phyloP scores from a whole-genome alignment of 1,284 basidiomycete species.

The Ustilago vetiveriae region DNA sequence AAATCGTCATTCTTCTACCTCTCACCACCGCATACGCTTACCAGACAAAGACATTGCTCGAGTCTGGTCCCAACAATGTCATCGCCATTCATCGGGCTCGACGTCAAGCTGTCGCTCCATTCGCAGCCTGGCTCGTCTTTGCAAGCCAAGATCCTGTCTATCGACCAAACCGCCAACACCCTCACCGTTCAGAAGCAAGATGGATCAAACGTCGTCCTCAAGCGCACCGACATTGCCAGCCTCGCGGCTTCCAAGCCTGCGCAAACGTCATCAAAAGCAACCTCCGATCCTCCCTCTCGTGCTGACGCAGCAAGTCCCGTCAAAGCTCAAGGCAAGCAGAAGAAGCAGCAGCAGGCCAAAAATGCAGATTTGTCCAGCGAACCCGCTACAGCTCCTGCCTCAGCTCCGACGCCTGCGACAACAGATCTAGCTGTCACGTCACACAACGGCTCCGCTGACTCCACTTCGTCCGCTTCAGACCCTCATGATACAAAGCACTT shows the following conservation, averaged over 20 bases:
- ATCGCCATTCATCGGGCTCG: slow-evolving; percentile 42
- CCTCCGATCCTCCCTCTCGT: slow-evolving; percentile 1
- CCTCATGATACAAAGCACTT: slow-evolving; percentile 9
- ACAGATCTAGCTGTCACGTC: slow-evolving; percentile 33
- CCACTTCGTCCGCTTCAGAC: background rate
- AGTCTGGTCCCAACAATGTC: slow-evolving; percentile 15
- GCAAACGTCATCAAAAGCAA: background rate
- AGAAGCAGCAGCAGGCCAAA: slow-evolving; percentile 7
- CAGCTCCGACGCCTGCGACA: slow-evolving; percentile 7
- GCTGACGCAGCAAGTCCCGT: slow-evolving; percentile 6
- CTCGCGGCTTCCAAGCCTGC: slow-evolving; percentile 27
- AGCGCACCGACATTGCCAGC: slow-evolving; percentile 39
- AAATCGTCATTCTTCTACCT: background rate
- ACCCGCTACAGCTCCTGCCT: slow-evolving; percentile 2
- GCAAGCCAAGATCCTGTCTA: slow-evolving; percentile 40
- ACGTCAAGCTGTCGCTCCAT: slow-evolving; percentile 42
- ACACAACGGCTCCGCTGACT: slow-evolving; percentile 7
- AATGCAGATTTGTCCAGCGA: slow-evolving; percentile 3
- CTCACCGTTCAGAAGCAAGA: slow-evolving; percentile 46
- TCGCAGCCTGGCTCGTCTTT: slow-evolving; percentile 21
- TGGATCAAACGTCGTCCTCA: slow-evolving; percentile 24
- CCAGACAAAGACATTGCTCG: background rate
- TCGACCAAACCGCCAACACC: slow-evolving; percentile 39
- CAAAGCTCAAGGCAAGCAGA: slow-evolving; percentile 12
- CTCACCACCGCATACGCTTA: background rate